A percentile compares a stretch with the other conserved stretches of the same genome.
phyloP scores from a whole-genome alignment of 2,329 filamentous ascomycete species.

The Purpureocillium lavendulum region DNA sequence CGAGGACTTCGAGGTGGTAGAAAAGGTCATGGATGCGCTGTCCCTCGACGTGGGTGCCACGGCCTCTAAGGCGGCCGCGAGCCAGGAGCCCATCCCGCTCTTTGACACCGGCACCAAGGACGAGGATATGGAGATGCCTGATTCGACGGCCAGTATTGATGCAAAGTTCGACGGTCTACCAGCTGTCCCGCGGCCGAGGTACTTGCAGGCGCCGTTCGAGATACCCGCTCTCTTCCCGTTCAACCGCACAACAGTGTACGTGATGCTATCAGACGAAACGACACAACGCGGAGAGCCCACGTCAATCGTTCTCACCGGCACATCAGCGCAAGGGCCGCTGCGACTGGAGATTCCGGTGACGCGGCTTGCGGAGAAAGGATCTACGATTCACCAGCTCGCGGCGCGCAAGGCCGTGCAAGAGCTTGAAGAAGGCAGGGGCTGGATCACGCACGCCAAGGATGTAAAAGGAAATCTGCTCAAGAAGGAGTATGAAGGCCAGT shows the following conservation, averaged over 20 bases:
- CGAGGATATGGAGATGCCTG: conserved; percentile 25
- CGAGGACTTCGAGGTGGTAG: conserved; percentile 55
- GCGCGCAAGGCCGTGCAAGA: conserved; percentile 60
- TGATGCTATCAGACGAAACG: conserved; percentile 50
- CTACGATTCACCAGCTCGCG: conserved; percentile 62
- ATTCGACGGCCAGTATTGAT: conserved; percentile 10
- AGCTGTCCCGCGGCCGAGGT: conserved; percentile 38
- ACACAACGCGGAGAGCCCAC: conserved; percentile 27
- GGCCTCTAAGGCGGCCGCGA: conserved; percentile 5
- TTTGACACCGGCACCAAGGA: conserved; percentile 43
- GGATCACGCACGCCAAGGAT: conserved; percentile 47
- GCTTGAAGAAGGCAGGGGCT: conserved; percentile 62
- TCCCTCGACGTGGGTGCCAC: conserved; percentile 21
- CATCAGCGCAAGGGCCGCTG: conserved; percentile 47
- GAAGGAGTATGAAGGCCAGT: conserved; percentile 37
- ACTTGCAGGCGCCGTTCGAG: conserved; percentile 54
- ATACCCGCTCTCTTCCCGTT: conserved; percentile 62
- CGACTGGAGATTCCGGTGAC: conserved; percentile 57
- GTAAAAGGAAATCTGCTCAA: conserved; percentile 33
- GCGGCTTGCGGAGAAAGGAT: conserved; percentile 30
- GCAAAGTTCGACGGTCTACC: conserved; percentile 44
- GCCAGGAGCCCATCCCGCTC: conserved; percentile 45
- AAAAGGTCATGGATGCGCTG: conserved; percentile 44
- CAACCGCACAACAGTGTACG: conserved; percentile 55
- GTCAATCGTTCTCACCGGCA: conserved; percentile 50